Base-by-base conservation (phyloP, 805 yeast genomes). In the Metschnikowia lochheadii region DNA sequence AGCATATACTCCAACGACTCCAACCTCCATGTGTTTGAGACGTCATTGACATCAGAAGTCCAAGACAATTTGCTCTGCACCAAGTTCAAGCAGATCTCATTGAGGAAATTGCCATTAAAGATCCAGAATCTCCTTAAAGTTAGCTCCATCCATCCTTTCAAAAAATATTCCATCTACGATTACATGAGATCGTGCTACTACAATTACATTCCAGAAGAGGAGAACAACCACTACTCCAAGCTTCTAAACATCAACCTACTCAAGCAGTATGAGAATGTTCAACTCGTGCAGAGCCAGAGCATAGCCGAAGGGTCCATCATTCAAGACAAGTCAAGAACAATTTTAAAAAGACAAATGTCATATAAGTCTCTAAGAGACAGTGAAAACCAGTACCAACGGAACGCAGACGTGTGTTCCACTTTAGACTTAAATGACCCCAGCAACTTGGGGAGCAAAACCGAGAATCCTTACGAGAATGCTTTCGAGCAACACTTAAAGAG, bases 181-280 rank as follows among this genome's bases (percentile, higher is more conserved):
- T 73, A 73, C 60, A 66, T 70, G 68, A 56, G 65, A 34, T 68
- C 75, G 5, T 73, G 76, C 52, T 73, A 73, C 56, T 67, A 58
- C 47, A 73, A 73, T 49, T 52, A 59, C 34, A 60, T 67, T 17
- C 76, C 76, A 1, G 56, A 56, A 14, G 58, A 57, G 46, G 52
- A 64, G 18, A 67, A 71, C 50, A 72, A 71, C 49, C 78, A 73
- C 60, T 73, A 66, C 53, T 55, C 67, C 11, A 63, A 65, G 11
- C 55, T 73, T n/a, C 54, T 73, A 17, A 66, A 61, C 17, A 56
- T 72, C 38, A 71, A 73, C 55, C 61, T 73, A 44, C 63, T 70
- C 43, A 73, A 72, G 50, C 67, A 64, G 41, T 68, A 66, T 54
- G 78, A 73, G 54, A 64, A 62, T 52, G 57, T 68, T 17, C 68